Base-by-base conservation (phyloP, 495 filamentous ascomycete species). In the Aspergillus cavernicola region DNA sequence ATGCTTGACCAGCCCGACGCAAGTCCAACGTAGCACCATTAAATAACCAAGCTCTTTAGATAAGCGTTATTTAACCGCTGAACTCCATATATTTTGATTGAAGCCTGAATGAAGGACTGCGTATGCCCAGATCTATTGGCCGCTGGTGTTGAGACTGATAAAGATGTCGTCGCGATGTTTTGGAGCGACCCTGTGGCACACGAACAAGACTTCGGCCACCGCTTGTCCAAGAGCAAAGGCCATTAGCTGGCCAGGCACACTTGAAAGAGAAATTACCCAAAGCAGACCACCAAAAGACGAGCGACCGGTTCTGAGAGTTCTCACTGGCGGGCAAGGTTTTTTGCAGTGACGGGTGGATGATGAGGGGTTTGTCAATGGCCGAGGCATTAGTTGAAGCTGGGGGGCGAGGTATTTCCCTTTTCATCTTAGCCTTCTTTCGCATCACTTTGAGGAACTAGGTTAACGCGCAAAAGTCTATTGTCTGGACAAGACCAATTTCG, bases 361-460 rank as follows among this genome's bases (percentile, higher is more conserved):
- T 35, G 46, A 15, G 46, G 46, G 46, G 46, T 0, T 29, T 50
- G 22, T 39, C 46, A 11, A 50, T 50, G 46, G 46, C 46, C 2
- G 46, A 50, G 35, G 46, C 46, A 2, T 39, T 50, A n/a, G 46
- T 39, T 22, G 46, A 50, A 29, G 46, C 46, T 0, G 46, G 46
- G 22, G 46, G 46, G 4, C 22, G 39, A 29, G 46, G 46, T 22
- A 10, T 24, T 16, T 16, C 5, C 29, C 9, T 2, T 20, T 29
- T 5, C 12, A 1, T 7, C 4, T 12, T 16, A 10, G 4, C 13
- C 10, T 2, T 23, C 29, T 9, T 8, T 23, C 1, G n/a, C n/a
- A n/a, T n/a, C n/a, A n/a, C n/a, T n/a, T n/a, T n/a, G 9, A 7
- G 23, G 15, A 6, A 3, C n/a, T n/a, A 28, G 11, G 6, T 22